These are phyloP conservation scores for Wickerhamomyces chambardii DNA, from an alignment of 805 yeast species.

Conservation along the genomic window DNA sequence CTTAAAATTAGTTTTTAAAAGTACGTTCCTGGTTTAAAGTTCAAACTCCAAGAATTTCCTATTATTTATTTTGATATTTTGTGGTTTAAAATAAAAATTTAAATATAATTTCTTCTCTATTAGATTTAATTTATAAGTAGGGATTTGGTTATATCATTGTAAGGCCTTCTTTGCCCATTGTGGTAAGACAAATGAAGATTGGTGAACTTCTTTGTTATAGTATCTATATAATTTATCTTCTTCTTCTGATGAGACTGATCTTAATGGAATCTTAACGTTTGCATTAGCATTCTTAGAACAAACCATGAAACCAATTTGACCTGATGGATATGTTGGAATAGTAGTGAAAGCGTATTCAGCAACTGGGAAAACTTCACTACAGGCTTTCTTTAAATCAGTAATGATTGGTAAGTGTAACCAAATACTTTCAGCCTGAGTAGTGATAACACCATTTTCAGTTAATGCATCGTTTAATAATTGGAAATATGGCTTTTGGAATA, in stretches of 20 bases:
- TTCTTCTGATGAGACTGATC: constrained; percentile 31
- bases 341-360: constrained; percentile 69
- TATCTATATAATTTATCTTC: constrained; percentile 49
- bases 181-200: constrained; percentile 70
- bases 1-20: too few species aligned
- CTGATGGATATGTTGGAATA: constrained; percentile 84
- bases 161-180: constrained; percentile 52
- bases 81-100: too few species aligned
- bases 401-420: constrained; percentile 61
- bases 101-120: not conserved
- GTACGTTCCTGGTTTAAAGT: too few species aligned
- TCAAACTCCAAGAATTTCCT: too few species aligned
- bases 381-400: constrained; percentile 34
- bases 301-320: constrained; percentile 74
- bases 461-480: constrained; percentile 56
- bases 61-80: too few species aligned
- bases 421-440: constrained; percentile 77
- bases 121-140: not conserved
- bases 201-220: constrained; percentile 59
- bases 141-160: not conserved
- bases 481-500: constrained; percentile 75
- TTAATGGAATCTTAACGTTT: constrained; percentile 40
- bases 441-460: constrained; percentile 55
- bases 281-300: constrained; percentile 48
- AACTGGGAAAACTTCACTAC: constrained; percentile 45